These are phyloP conservation scores for Xylariaceae sp. DNA, from an alignment of 2,329 filamentous ascomycete species.

Conservation along the genomic window DNA sequence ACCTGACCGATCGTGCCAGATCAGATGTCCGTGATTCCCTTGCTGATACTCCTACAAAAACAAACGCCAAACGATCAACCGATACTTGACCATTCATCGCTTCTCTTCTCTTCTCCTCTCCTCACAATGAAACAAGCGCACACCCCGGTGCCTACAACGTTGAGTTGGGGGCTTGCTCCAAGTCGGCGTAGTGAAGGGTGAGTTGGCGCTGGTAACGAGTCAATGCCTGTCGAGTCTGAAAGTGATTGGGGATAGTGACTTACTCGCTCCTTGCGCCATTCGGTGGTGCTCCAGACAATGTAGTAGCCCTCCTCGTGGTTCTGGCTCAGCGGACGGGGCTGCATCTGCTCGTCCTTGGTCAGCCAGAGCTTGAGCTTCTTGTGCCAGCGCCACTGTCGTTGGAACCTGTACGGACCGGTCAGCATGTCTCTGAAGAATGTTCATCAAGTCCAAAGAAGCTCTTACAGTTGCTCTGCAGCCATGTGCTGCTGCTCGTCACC, in stretches of 20 bases:
- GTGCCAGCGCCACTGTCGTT: conserved; percentile 67
- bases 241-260: conserved; percentile 27
- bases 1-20: conserved; percentile 3
- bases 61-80: conserved; percentile 15
- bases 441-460: conserved; percentile 1
- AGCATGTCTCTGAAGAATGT: too few relatives aligned
- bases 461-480: conserved; percentile 63
- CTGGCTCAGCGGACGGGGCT: conserved; percentile 56
- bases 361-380: conserved; percentile 66
- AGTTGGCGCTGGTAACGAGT: conserved; percentile 52
- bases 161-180: conserved; percentile 45
- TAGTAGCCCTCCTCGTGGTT: conserved; percentile 65
- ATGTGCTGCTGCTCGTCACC: conserved; percentile 61
- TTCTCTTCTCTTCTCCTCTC: too few relatives aligned
- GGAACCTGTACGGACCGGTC: conserved; percentile 43
- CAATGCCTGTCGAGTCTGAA: conserved; percentile 1
- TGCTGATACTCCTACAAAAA: conserved; percentile 24
- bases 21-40: conserved; percentile 18
- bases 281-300: conserved; percentile 62
- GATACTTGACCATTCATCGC: too few relatives aligned
- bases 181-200: conserved; percentile 59
- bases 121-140: conserved; percentile 9
- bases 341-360: conserved; percentile 66
- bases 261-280: conserved; percentile 63
- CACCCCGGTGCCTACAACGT: conserved; percentile 14